Percentiles rank a stretch among this genome's conserved stretches.
phyloP scores from a whole-genome alignment of 768 basidiomycete species.

The Mycena floridula region DNA sequence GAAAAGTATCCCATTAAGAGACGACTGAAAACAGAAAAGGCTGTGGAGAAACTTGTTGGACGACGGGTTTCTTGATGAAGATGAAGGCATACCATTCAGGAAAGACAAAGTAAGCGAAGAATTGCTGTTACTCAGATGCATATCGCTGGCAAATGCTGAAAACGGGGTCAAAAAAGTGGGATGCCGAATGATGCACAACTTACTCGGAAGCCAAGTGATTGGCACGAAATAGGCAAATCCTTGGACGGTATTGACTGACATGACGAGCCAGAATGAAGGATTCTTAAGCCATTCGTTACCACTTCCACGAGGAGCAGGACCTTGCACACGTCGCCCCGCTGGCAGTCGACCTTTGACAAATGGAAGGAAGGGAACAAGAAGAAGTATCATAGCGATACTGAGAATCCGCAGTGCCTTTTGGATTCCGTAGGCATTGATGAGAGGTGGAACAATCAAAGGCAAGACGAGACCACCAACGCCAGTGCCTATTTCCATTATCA shows the following conservation, averaged over 20 bases:
- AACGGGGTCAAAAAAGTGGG: conserved; percentile 2
- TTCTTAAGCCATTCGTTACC: conserved; percentile 12
- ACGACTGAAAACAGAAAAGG: conserved; percentile 16
- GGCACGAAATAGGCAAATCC: conserved; percentile 21
- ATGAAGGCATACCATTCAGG: conserved; percentile 16
- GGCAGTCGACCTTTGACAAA: conserved; percentile 21
- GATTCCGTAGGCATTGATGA: conserved; percentile 17
- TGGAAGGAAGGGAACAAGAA: conserved; percentile 16
- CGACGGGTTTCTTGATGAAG: neutral
- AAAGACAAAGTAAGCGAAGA: conserved; percentile 17
- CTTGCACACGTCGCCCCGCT: conserved; percentile 7
- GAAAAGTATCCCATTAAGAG: conserved; percentile 19
- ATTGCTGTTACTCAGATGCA: conserved; percentile 14
- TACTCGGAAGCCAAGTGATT: conserved; percentile 21
- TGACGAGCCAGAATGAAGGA: conserved; percentile 13
- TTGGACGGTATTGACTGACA: conserved; percentile 18
- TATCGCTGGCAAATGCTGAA: conserved; percentile 20
- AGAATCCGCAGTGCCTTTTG: conserved; percentile 18
- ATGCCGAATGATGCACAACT: neutral
- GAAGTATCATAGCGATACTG: conserved; percentile 8
- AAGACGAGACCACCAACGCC: conserved; percentile 20
- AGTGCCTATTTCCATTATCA: conserved; percentile 12
- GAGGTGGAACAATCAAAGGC: conserved; percentile 18
- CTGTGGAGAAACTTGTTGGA: conserved; percentile 5
- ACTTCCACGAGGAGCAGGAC: conserved; percentile 1